Conservation (phyloP, 345 rosid species). For the Theobroma cacao region DNA sequence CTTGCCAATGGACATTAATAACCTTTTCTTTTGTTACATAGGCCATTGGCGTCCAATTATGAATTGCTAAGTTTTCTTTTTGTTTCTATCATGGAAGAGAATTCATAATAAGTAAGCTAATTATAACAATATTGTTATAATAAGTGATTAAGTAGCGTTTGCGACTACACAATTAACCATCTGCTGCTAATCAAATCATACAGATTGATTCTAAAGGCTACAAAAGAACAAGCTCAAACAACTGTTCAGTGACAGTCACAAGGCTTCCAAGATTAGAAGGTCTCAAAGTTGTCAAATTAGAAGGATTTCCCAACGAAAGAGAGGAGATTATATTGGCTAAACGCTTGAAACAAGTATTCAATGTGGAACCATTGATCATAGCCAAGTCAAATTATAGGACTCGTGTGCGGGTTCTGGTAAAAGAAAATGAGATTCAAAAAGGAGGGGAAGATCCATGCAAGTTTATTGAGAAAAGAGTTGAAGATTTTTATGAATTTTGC, state of each 20-base stretch:
- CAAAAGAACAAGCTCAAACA: background rate
- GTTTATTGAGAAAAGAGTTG: background rate
- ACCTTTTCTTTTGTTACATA: too few species aligned
- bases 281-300: conserved; percentile 3
- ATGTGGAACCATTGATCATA: background rate
- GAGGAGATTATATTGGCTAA: background rate
- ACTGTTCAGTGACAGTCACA: background rate
- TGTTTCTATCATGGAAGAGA: background rate
- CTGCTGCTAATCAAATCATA: background rate
- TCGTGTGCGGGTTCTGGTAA: background rate
- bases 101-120: background rate
- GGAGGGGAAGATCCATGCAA: background rate
- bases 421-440: background rate
- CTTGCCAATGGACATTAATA: too few species aligned
- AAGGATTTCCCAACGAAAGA: background rate
- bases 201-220: background rate
- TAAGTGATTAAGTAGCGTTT: too few species aligned
- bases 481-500: background rate
- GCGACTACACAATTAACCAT: background rate
- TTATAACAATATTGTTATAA: background rate
- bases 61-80: too few species aligned
- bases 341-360: background rate
- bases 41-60: too few species aligned
- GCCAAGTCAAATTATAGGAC: background rate
- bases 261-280: background rate